phyloP scores from a whole-genome alignment of 192 early-diverging fungal species.

The Gamsiella multidivaricata region DNA sequence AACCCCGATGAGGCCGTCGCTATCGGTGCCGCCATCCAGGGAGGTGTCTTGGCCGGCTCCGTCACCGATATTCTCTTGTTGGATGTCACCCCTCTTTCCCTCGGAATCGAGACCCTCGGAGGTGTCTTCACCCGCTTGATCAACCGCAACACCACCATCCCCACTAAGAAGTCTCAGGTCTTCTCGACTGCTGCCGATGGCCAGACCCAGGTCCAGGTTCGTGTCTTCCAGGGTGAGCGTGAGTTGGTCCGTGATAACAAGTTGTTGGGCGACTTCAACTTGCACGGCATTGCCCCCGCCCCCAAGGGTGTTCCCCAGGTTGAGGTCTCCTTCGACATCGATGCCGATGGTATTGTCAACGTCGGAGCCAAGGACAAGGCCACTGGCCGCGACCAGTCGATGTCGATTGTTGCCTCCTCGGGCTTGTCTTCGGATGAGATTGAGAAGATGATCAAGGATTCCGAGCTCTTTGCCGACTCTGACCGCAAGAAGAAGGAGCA shows the following conservation, averaged over 20 bases:
- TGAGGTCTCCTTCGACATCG: constrained; percentile 97
- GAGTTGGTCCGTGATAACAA: constrained; percentile 96
- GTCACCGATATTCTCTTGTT: constrained; percentile 93
- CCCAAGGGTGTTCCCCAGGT: constrained; percentile 95
- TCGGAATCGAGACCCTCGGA: constrained; percentile 96
- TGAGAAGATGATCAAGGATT: constrained; percentile 92
- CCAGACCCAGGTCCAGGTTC: constrained; percentile 94
- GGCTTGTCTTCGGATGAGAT: constrained; percentile 93
- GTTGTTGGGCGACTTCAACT: constrained; percentile 91
- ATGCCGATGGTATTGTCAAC: constrained; percentile 98
- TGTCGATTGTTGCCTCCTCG: constrained; percentile 93
- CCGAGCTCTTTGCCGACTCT: constrained; percentile 90
- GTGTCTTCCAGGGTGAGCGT: constrained; percentile 98
- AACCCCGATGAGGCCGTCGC: constrained; percentile 99
- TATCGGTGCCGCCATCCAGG: constrained; percentile 96
- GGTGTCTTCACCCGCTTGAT: constrained; percentile 96
- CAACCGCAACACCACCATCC: constrained; percentile 96
- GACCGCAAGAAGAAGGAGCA: constrained; percentile 93
- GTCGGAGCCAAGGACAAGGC: constrained; percentile 95
- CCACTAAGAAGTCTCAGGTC: constrained; percentile 96
- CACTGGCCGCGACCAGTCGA: constrained; percentile 90
- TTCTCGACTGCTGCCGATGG: constrained; percentile 98
- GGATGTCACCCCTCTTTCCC: constrained; percentile 95
- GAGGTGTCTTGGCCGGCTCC: constrained; percentile 92
- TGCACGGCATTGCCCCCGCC: constrained; percentile 90